Base-by-base conservation (phyloP, 768 basidiomycete genomes). In the Trametopsis cervina region DNA sequence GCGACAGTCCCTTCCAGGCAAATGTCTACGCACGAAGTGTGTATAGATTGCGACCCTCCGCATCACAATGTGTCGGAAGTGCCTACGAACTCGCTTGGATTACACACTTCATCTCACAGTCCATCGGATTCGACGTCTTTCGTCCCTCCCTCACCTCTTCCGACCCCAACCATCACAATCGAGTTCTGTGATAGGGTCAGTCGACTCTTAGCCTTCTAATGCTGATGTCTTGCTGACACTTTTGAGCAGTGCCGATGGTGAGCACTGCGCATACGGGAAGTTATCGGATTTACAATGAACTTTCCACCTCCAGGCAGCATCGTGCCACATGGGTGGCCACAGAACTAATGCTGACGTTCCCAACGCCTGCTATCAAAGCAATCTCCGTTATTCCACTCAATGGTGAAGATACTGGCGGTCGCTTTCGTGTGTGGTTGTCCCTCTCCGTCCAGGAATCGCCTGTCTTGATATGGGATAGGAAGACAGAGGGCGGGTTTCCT, bases 271-370 rank as follows among this genome's bases (percentile, higher is more conserved):
- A 37, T 12, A 39, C 23, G n/a, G n/a, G n/a, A n/a, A n/a, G n/a
- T n/a, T n/a, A n/a, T n/a, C n/a, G n/a, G n/a, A n/a, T n/a, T 10
- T 13, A 26, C 36, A 26, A 36, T 15, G 10, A n/a, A 21, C 22
- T 36, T 7, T 4, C 42, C 6, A 35, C 40, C 43, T 43, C 26
- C 59, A 94, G 93, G 93, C 75, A 93, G 33, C 92, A 94, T 57
- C 77, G 93, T 57, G 93, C 94, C 25, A 82, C 80, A 10, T 97
- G 94, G 94, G 76, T 83, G n/a, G 86, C 89, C 52, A 96, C 93
- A 0, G 94, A 96, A 57, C 74, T 97, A 13, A 77, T 93, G 56
- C 66, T 95, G 27, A 96, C 94, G 1, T 97, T 97, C 64, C 86
- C 91, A 10, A 79, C 89, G 22, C 91, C 91, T 0, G 60, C 68